Conservation (phyloP, 768 basidiomycete genomes). For the Nevesoporus exiguus region DNA sequence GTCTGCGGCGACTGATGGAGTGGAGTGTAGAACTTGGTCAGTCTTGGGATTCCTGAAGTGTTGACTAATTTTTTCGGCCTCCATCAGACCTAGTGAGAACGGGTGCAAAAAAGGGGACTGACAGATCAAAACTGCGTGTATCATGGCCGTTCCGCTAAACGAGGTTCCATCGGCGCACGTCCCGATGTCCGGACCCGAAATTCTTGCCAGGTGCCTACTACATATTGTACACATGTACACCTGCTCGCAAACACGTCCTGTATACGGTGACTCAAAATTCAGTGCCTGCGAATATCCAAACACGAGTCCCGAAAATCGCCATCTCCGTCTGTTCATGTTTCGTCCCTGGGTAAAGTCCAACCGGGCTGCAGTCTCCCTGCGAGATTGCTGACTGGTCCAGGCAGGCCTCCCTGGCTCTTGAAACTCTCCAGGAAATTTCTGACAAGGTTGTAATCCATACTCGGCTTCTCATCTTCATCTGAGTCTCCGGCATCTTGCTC, state of each 20-base stretch:
- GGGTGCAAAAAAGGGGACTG: conserved; percentile 29
- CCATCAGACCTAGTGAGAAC: conserved; percentile 17
- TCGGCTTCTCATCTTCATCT: conserved; percentile 48
- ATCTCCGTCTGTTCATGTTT: conserved; percentile 29
- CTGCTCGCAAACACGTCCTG: too few species aligned
- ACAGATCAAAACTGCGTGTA: conserved; percentile 87
- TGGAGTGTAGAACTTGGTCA: conserved; percentile 88
- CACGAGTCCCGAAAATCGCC: not conserved
- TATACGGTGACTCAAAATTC: too few species aligned
- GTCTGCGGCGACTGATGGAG: conserved; percentile 57
- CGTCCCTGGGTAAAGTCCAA: conserved; percentile 73
- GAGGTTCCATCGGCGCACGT: not conserved
- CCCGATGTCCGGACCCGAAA: not conserved
- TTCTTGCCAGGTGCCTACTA: not conserved
- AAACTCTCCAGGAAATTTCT: conserved; percentile 97
- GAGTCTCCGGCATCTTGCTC: conserved; percentile 47
- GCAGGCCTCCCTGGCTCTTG: conserved; percentile 83
- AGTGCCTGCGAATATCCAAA: not conserved
- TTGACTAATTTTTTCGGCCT: conserved; percentile 61
- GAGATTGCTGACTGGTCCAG: conserved; percentile 89
- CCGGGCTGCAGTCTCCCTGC: conserved; percentile 79
- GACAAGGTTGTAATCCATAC: conserved; percentile 85
- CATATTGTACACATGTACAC: too few species aligned
- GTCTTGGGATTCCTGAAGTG: conserved; percentile 80
- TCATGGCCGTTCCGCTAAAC: conserved; percentile 44